These are phyloP conservation scores for Fusarium drepaniforme DNA, from an alignment of 2,329 filamentous ascomycete genomes.

Conservation along the genomic window DNA sequence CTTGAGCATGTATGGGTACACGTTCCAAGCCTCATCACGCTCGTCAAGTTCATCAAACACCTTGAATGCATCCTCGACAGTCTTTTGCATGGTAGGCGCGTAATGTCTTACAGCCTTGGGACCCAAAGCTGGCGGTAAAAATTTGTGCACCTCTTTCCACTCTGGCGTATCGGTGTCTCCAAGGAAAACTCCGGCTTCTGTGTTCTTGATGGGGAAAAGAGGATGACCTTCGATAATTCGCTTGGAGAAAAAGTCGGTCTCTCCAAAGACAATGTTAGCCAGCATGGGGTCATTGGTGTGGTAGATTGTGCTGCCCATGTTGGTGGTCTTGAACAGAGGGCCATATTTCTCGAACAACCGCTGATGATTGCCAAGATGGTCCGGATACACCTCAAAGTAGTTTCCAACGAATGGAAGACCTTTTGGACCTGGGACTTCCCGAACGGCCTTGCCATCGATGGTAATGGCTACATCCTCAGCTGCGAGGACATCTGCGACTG, in stretches of 20 bases:
- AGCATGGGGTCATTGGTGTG: constrained; percentile 64
- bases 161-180: constrained; percentile 64
- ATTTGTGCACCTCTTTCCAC: constrained; percentile 69
- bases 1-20: constrained; percentile 64
- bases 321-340: constrained; percentile 63
- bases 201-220: constrained; percentile 56
- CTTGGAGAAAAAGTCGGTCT: constrained; percentile 67
- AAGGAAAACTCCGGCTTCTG: constrained; percentile 58
- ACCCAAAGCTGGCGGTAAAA: constrained; percentile 68
- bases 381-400: constrained; percentile 67
- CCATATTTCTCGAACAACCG: constrained; percentile 66
- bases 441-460: constrained; percentile 62
- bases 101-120: constrained; percentile 73
- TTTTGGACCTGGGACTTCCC: constrained; percentile 62
- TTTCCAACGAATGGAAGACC: constrained; percentile 64
- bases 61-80: constrained; percentile 62
- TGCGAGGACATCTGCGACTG: constrained; percentile 51
- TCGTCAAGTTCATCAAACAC: constrained; percentile 65
- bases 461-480: constrained; percentile 54
- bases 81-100: constrained; percentile 68
- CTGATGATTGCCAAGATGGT: constrained; percentile 69
- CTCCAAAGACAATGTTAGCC: constrained; percentile 59
- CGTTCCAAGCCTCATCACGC: constrained; percentile 60
- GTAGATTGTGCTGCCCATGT: constrained; percentile 63
- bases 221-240: constrained; percentile 64